Conservation (phyloP, 2,329 filamentous ascomycete species). For the Phoma sp. region DNA sequence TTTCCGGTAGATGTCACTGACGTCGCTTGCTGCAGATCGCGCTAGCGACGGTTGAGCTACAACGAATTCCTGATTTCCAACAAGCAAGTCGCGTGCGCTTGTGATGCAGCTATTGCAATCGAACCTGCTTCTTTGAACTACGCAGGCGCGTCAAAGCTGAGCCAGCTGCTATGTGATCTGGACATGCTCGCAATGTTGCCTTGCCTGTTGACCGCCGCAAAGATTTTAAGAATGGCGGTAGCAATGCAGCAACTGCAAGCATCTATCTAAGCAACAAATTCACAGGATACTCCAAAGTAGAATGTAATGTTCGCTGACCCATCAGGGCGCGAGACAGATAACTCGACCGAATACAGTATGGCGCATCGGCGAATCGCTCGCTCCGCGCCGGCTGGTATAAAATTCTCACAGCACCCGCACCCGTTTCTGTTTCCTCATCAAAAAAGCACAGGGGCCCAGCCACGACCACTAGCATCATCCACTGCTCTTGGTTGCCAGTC, state of each 20-base stretch:
- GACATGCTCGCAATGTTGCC: too few species aligned
- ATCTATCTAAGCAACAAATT: too few species aligned
- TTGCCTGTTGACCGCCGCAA: too few species aligned
- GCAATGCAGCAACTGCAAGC: background rate
- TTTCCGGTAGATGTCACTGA: constrained; percentile 15
- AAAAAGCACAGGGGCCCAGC: constrained; percentile 67
- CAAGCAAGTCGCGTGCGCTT: background rate
- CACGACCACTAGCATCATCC: constrained; percentile 68
- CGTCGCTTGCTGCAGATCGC: constrained; percentile 16
- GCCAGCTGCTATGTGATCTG: too few species aligned
- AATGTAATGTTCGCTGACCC: too few species aligned
- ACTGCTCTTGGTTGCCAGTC: constrained; percentile 72
- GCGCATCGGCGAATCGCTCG: constrained; percentile 11
- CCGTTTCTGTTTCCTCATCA: constrained; percentile 58
- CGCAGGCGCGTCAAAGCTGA: too few species aligned
- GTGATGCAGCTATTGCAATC: background rate
- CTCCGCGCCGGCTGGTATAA: constrained; percentile 15
- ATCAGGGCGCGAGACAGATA: background rate
- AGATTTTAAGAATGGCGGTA: background rate
- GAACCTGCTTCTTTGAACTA: background rate
- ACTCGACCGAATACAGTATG: constrained; percentile 1
- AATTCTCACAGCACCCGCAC: constrained; percentile 12
- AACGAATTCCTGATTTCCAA: constrained; percentile 9
- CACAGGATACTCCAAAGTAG: too few species aligned
- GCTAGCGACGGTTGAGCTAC: constrained; percentile 6